These are phyloP conservation scores for Cryptomeria japonica DNA, from an alignment of 75 land plant genomes.

Conservation along the genomic window DNA sequence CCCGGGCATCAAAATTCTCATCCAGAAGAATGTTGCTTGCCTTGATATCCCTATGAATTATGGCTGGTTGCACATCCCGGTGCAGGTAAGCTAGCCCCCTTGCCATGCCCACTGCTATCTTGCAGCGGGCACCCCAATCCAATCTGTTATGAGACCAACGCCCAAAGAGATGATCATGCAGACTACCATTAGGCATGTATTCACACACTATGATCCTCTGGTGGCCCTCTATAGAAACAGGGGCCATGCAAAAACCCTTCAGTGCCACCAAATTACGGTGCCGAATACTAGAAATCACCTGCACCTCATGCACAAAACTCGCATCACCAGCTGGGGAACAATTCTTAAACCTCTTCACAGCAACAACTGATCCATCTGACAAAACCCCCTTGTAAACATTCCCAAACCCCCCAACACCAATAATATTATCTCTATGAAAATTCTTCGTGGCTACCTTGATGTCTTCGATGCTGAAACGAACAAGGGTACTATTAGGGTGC, in stretches of 20 bases:
- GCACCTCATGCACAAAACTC: conserved; percentile 77
- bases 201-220: conserved; percentile 90
- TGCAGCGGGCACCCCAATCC: conserved; percentile 75
- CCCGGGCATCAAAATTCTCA: conserved; percentile 61
- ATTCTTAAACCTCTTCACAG: conserved; percentile 90
- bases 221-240: conserved; percentile 61
- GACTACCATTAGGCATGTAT: conserved; percentile 74
- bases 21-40: conserved; percentile 86
- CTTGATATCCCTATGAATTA: conserved; percentile 93
- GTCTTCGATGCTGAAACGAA: conserved; percentile 27
- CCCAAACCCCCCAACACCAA: conserved; percentile 64
- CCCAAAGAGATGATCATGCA: conserved; percentile 81
- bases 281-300: conserved; percentile 76
- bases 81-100: conserved; percentile 82
- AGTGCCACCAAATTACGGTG: conserved; percentile 80
- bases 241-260: conserved; percentile 74
- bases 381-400: conserved; percentile 59
- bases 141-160: conserved; percentile 27
- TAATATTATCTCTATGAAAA: conserved; percentile 41
- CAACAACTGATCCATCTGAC: conserved; percentile 53
- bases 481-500: conserved; percentile 18
- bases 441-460: conserved; percentile 51
- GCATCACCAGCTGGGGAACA: conserved; percentile 76
- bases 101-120: conserved; percentile 79
- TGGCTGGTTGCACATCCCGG: conserved; percentile 66